Evolutionary conservation across 768 basidiomycete species (phyloP).

Genomic region (Gloeopeniophorella convolvens): DNA sequence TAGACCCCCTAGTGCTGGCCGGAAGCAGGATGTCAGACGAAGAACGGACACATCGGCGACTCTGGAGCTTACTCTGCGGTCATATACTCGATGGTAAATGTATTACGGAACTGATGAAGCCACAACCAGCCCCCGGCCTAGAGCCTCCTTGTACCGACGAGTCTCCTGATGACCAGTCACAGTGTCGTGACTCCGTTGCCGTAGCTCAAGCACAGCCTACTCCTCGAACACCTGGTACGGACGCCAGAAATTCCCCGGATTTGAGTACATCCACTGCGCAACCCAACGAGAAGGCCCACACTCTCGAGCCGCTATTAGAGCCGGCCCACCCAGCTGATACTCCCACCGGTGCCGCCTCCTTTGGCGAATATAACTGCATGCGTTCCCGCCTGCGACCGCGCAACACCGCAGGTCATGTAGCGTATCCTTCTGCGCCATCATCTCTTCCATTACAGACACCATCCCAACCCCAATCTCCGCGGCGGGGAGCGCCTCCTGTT

Average conservation of each 20-base stretch:
- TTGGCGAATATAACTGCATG: constrained; percentile 6
- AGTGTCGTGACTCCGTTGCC: neutral
- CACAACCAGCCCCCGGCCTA: constrained; percentile 19
- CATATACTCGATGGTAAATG: constrained; percentile 79
- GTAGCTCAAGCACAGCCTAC: neutral
- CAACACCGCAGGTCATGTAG: constrained; percentile 11
- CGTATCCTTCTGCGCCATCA: neutral
- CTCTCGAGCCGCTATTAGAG: neutral
- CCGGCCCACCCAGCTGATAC: neutral
- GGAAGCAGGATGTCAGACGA: constrained; percentile 35
- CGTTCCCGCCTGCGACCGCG: constrained; percentile 20
- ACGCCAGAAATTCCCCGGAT: neutral
- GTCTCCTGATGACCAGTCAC: neutral
- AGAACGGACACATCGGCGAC: constrained; percentile 39
- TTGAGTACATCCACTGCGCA: neutral
- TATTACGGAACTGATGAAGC: constrained; percentile 49
- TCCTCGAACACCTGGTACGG: neutral
- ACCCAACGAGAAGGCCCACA: neutral
- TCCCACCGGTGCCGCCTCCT: neutral
- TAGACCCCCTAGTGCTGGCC: constrained; percentile 54
- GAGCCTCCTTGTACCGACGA: neutral
- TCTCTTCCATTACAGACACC: neutral
- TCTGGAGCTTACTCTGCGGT: constrained; percentile 73
- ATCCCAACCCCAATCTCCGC: neutral
- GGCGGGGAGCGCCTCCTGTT: neutral